phyloP scores from a whole-genome alignment of 257 asterid genomes.

The Salvia rosmarinus region DNA sequence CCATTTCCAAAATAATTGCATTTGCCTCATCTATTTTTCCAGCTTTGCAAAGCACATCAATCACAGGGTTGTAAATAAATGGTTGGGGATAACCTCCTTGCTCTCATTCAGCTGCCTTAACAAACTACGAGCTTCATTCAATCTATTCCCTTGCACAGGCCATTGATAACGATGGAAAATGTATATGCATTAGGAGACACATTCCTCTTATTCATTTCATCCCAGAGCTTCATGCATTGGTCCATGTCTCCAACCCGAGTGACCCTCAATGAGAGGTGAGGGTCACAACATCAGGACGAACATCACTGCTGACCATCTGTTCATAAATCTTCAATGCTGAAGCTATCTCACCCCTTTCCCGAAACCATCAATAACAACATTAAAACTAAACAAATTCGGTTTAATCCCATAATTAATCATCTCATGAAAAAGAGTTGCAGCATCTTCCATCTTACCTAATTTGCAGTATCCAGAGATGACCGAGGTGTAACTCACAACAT shows the following conservation, averaged over 20 bases:
- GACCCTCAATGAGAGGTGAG: conserved; percentile 75
- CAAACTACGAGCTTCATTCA: conserved; percentile 73
- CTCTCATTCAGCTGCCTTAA: conserved; percentile 62
- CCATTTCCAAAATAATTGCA: conserved; percentile 73
- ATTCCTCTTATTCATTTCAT: conserved; percentile 60
- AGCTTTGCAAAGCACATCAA: conserved; percentile 85
- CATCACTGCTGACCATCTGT: conserved; percentile 52
- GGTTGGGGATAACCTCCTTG: conserved; percentile 65
- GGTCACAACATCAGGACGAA: conserved; percentile 74
- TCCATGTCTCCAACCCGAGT: conserved; percentile 69
- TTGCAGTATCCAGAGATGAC: conserved; percentile 80
- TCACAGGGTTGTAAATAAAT: conserved; percentile 84
- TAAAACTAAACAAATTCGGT: conserved; percentile 69
- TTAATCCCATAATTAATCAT: conserved; percentile 59
- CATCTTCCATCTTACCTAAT: conserved; percentile 62
- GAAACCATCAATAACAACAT: conserved; percentile 72
- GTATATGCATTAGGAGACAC: conserved; percentile 67
- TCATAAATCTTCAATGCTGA: conserved; percentile 56
- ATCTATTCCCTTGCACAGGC: conserved; percentile 78
- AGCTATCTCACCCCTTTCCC: conserved; percentile 72
- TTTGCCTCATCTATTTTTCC: conserved; percentile 89
- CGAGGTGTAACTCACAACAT: conserved; percentile 79
- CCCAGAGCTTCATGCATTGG: conserved; percentile 66
- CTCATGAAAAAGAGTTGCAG: conserved; percentile 57
- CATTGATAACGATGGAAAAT: conserved; percentile 66